phyloP scores from a whole-genome alignment of 352 stramenopile species.

The Labyrinthula sp. region DNA sequence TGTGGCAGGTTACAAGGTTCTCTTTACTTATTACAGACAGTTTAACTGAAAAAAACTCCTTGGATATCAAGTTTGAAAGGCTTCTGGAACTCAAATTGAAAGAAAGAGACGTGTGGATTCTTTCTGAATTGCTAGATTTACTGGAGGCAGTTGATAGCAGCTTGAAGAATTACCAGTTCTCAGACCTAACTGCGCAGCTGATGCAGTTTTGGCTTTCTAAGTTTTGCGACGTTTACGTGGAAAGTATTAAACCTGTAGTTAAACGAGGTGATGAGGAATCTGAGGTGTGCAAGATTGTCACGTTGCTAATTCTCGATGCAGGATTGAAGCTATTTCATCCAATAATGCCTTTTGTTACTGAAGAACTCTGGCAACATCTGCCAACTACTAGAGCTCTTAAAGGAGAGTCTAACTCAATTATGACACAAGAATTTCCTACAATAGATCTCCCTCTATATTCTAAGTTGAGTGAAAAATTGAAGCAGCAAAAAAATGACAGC shows the following conservation, averaged over 20 bases:
- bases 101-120: slow-evolving; percentile 54
- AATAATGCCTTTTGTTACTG: slow-evolving; percentile 98
- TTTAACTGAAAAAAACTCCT: slow-evolving; percentile 23
- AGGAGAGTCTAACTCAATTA: neutral
- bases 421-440: neutral
- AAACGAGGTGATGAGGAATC: slow-evolving; percentile 44
- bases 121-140: slow-evolving; percentile 49
- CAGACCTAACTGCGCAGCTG: slow-evolving; percentile 69
- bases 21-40: slow-evolving; percentile 70
- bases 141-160: slow-evolving; percentile 45
- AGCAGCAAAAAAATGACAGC: slow-evolving; percentile 43
- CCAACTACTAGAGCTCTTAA: slow-evolving; percentile 4
- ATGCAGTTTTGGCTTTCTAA: slow-evolving; percentile 96
- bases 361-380: slow-evolving; percentile 82
- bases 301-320: slow-evolving; percentile 34
- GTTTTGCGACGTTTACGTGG: slow-evolving; percentile 96
- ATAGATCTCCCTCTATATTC: neutral
- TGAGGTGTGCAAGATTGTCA: slow-evolving; percentile 42
- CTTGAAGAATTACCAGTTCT: slow-evolving; percentile 81
- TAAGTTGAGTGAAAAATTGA: slow-evolving; percentile 31
- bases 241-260: slow-evolving; percentile 94
- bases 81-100: slow-evolving; percentile 33
- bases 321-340: slow-evolving; percentile 68
- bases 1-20: slow-evolving; percentile 98
- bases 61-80: slow-evolving; percentile 12